phyloP scores from a whole-genome alignment of 1,139 yeast species.

The Suzukiozyma palmioleophila region DNA sequence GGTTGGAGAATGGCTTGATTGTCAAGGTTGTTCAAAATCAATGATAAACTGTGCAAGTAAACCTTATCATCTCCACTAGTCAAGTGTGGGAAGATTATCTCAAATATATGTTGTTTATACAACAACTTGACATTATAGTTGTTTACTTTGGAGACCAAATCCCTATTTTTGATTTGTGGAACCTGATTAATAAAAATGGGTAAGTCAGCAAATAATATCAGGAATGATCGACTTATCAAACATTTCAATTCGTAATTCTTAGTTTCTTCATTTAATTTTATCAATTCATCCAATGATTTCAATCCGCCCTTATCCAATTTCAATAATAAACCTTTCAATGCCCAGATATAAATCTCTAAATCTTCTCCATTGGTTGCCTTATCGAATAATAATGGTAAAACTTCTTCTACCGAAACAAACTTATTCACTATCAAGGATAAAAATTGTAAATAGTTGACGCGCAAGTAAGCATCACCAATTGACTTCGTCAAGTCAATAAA shows the following conservation, averaged over 20 bases:
- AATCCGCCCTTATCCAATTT: slow-evolving; percentile 49
- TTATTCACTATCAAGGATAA: slow-evolving; percentile 57
- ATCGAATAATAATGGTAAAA: not conserved
- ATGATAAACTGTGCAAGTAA: slow-evolving; percentile 62
- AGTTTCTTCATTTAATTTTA: slow-evolving; percentile 37
- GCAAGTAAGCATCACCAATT: slow-evolving; percentile 22
- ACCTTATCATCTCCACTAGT: slow-evolving; percentile 37
- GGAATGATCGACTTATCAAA: slow-evolving; percentile 51
- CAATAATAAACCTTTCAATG: slow-evolving; percentile 63
- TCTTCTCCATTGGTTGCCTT: not conserved
- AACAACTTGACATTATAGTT: slow-evolving; percentile 59
- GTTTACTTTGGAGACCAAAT: slow-evolving; percentile 44
- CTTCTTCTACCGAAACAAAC: slow-evolving; percentile 14
- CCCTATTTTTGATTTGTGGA: slow-evolving; percentile 17
- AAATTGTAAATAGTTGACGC: slow-evolving; percentile 57
- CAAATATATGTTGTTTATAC: slow-evolving; percentile 77
- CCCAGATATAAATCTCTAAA: slow-evolving; percentile 64
- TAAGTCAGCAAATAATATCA: slow-evolving; percentile 62
- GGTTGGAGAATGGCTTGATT: slow-evolving; percentile 50
- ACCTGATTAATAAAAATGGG: slow-evolving; percentile 47
- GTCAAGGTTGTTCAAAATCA: slow-evolving; percentile 63
- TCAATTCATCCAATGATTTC: slow-evolving; percentile 31
- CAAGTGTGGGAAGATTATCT: slow-evolving; percentile 48
- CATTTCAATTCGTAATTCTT: slow-evolving; percentile 18
- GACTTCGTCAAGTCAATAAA: slow-evolving; percentile 7